Evolutionary conservation across 1,284 basidiomycete genomes (phyloP), one percentile per base, ranked within the genome.

Genomic region (Heimioporus punctisporus): DNA sequence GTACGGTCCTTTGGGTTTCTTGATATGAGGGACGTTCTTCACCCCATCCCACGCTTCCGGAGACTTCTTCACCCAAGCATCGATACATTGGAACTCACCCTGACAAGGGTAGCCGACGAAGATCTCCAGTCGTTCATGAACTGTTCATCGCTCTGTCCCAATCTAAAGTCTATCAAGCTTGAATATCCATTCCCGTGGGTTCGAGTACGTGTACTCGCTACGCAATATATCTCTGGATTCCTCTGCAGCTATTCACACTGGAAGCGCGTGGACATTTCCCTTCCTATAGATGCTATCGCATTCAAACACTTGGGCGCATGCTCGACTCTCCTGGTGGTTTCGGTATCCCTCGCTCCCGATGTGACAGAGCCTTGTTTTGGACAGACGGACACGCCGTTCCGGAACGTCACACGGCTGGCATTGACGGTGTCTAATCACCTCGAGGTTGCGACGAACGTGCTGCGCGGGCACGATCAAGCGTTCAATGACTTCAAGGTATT

Each of bases 381-480:
- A n/a, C 39, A n/a, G 1, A 17, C 21, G n/a, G 50, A 49, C 10
- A 53, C 41, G 3, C 56, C 50, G 14, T 57, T 50, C 34, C 12
- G 40, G 15, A 44, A 31, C 37, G 45, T 26, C 4, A 44, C 50
- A 17, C 21, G 8, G 17, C 24, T 52, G 28, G 28, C 23, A 4
- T 43, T 57, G 56, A 37, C n/a, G n/a, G 11, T 11, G 4, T 7
- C 1, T 3, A 14, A 26, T 25, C 19, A 9, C 23, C 34, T 50
- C 25, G 39, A 48, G 31, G 17, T 39, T 10, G 44, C 21, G 3
- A 50, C 44, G 5, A 24, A 25, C 14, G 27, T 58, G 15, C 34
- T 55, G 47, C 56, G 56, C 6, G 21, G 25, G 21, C 41, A 12
- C n/a, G 51, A 39, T 11, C 57, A 58, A 37, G 25, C 24, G 4